phyloP scores from a whole-genome alignment of 2,329 filamentous ascomycete species.

The Penicillium sp. region DNA sequence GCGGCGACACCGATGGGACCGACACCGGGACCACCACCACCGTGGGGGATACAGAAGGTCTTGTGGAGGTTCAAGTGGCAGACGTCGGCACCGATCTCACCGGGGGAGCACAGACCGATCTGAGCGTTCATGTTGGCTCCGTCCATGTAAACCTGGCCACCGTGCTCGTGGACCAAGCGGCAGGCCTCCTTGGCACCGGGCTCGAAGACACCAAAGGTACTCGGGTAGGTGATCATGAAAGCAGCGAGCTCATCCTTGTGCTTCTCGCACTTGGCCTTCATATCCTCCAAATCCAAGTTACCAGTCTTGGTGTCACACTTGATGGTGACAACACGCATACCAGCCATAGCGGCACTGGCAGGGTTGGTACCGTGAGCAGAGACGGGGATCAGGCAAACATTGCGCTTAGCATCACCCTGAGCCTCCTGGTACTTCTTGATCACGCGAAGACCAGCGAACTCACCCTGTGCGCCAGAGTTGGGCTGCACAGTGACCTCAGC shows the following conservation, averaged over 20 bases:
- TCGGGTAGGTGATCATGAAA: constrained; percentile 97
- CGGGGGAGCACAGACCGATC: constrained; percentile 90
- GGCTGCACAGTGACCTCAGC: constrained; percentile 86
- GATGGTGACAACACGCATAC: constrained; percentile 89
- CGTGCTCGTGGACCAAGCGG: constrained; percentile 79
- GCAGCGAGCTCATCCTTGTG: constrained; percentile 81
- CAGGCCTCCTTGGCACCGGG: constrained; percentile 83
- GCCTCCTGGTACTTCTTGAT: constrained; percentile 82
- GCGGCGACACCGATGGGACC: constrained; percentile 90
- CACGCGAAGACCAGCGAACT: constrained; percentile 85
- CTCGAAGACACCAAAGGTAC: constrained; percentile 93
- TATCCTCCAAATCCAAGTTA: constrained; percentile 83
- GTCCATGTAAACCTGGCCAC: constrained; percentile 97
- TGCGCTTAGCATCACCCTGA: constrained; percentile 64
- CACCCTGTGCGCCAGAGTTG: constrained; percentile 93
- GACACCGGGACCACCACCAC: constrained; percentile 88
- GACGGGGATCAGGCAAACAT: constrained; percentile 91
- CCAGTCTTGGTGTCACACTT: constrained; percentile 87
- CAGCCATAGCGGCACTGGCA: constrained; percentile 91
- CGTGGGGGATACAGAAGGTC: constrained; percentile 97
- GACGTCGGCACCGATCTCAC: constrained; percentile 92
- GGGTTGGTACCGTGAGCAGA: constrained; percentile 97
- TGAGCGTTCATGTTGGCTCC: constrained; percentile 99
- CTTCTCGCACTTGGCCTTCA: constrained; percentile 85
- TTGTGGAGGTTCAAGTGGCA: constrained; percentile 98